Conservation (phyloP, 2,329 filamentous ascomycete genomes). For the Aspergillus sclerotialis region DNA sequence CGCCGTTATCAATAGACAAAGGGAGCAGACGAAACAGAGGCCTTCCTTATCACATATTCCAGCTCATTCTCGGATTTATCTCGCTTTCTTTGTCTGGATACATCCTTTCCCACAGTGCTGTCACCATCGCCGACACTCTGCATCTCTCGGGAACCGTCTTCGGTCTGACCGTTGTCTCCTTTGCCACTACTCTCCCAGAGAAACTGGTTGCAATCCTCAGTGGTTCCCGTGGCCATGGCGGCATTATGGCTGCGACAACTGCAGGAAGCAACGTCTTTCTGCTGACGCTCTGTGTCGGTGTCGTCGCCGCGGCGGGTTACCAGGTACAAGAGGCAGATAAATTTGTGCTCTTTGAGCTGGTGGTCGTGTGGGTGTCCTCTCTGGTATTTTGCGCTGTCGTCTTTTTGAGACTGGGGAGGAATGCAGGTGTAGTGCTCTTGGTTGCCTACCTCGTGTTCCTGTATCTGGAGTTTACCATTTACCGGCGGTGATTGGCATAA, state of each 20-base stretch:
- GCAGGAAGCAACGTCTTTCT: constrained; percentile 52
- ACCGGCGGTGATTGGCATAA: too few species aligned
- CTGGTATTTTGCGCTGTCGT: constrained; percentile 8
- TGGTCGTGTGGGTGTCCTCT: constrained; percentile 14
- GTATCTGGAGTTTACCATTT: constrained; percentile 29
- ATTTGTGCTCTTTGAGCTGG: constrained; percentile 18
- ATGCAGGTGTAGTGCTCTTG: constrained; percentile 21
- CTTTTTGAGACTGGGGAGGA: constrained; percentile 8
- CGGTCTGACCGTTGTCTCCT: constrained; percentile 42
- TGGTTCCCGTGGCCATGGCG: constrained; percentile 39
- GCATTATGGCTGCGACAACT: constrained; percentile 48
- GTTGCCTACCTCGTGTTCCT: constrained; percentile 28
- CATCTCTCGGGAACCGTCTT: constrained; percentile 42
- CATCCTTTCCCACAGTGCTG: constrained; percentile 41
- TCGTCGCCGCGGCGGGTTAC: constrained; percentile 14
- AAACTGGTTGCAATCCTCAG: constrained; percentile 47
- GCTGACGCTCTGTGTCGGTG: constrained; percentile 42
- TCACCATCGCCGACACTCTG: constrained; percentile 34
- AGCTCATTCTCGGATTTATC: constrained; percentile 40
- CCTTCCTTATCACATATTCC: constrained; percentile 32
- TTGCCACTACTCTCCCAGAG: constrained; percentile 50
- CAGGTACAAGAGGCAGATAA: constrained; percentile 5
- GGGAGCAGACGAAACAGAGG: constrained; percentile 9
- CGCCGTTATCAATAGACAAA: not conserved
- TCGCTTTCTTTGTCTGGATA: constrained; percentile 43